Evolutionary conservation across 2,329 filamentous ascomycete species (phyloP).

Genomic region (Penicillium capsulatum): DNA sequence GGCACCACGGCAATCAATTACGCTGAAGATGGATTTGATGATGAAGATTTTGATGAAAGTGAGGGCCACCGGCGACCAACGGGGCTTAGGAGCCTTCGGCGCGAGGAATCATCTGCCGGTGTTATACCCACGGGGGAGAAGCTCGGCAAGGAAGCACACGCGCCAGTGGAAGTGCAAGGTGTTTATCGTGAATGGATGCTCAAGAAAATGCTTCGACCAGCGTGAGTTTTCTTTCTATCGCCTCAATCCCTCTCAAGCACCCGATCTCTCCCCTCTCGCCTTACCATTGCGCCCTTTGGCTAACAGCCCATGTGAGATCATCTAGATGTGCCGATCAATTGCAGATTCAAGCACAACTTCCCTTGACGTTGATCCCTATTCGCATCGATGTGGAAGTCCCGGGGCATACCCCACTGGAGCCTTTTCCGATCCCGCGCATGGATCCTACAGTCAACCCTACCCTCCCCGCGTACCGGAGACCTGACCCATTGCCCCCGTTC

Average conservation of each 20-base stretch:
- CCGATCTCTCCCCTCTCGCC: slow-evolving; percentile 5
- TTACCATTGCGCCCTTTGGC: slow-evolving; percentile 7
- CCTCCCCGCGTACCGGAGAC: slow-evolving; percentile 71
- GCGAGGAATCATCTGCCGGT: slow-evolving; percentile 65
- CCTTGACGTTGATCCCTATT: slow-evolving; percentile 88
- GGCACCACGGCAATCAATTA: slow-evolving; percentile 97
- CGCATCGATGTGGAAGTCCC: slow-evolving; percentile 93
- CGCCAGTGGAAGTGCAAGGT: slow-evolving; percentile 78
- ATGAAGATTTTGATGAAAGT: slow-evolving; percentile 58
- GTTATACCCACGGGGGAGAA: slow-evolving; percentile 66
- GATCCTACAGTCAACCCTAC: slow-evolving; percentile 56
- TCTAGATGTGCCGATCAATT: slow-evolving; percentile 55
- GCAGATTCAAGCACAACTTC: slow-evolving; percentile 67
- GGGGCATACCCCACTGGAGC: slow-evolving; percentile 53
- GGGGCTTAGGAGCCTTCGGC: slow-evolving; percentile 74
- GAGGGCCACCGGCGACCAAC: slow-evolving; percentile 69
- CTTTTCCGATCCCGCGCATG: slow-evolving; percentile 44
- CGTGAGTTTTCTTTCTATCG: slow-evolving; percentile 35
- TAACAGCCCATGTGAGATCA: slow-evolving; percentile 1
- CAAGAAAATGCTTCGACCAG: slow-evolving; percentile 54
- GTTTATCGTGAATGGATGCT: slow-evolving; percentile 97
- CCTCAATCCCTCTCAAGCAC: neutral
- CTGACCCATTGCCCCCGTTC: slow-evolving; percentile 77
- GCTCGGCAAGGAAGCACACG: slow-evolving; percentile 73
- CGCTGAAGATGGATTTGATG: slow-evolving; percentile 91